Conservation (phyloP, 495 filamentous ascomycete species). For the Aspergillus avenaceus region DNA sequence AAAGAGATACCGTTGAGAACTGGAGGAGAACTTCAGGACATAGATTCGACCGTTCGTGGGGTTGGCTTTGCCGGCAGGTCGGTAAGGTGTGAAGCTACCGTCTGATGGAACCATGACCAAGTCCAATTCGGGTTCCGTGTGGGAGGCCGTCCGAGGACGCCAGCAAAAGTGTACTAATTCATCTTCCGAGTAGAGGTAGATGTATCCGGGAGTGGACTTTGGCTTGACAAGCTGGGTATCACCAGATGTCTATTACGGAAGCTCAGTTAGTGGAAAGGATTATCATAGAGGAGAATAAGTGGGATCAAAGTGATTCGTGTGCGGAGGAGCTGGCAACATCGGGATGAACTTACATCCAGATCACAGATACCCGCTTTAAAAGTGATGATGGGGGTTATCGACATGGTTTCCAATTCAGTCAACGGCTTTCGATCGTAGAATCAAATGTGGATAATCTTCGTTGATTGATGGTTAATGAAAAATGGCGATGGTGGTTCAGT, state of each 20-base stretch:
- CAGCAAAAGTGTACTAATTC: slow-evolving; percentile 97
- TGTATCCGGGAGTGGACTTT: slow-evolving; percentile 70
- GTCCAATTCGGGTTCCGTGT: slow-evolving; percentile 71
- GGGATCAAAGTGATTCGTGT: no score
- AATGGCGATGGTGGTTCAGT: no score
- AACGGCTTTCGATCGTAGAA: no score
- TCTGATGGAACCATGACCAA: slow-evolving; percentile 89
- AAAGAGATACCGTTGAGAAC: slow-evolving; percentile 85
- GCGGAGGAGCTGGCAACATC: slow-evolving; percentile 3
- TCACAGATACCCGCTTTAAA: slow-evolving; percentile 97
- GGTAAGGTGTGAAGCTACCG: slow-evolving; percentile 77
- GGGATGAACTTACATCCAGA: slow-evolving; percentile 60
- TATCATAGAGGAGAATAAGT: background rate
- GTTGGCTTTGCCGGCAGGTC: slow-evolving; percentile 51
- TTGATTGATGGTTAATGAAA: background rate
- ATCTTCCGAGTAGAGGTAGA: slow-evolving; percentile 93
- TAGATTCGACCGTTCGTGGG: slow-evolving; percentile 88
- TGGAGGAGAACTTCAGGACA: slow-evolving; percentile 91
- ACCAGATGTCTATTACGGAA: slow-evolving; percentile 43
- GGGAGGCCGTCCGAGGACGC: slow-evolving; percentile 62
- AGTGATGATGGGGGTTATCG: slow-evolving; percentile 79
- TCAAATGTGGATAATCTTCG: background rate
- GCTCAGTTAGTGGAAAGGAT: slow-evolving; percentile 6
- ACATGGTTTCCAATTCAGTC: slow-evolving; percentile 50
- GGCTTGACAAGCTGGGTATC: slow-evolving; percentile 65